These are phyloP conservation scores for Thielaviopsis ethacetica DNA, from an alignment of 2,329 filamentous ascomycete species.

Conservation along the genomic window DNA sequence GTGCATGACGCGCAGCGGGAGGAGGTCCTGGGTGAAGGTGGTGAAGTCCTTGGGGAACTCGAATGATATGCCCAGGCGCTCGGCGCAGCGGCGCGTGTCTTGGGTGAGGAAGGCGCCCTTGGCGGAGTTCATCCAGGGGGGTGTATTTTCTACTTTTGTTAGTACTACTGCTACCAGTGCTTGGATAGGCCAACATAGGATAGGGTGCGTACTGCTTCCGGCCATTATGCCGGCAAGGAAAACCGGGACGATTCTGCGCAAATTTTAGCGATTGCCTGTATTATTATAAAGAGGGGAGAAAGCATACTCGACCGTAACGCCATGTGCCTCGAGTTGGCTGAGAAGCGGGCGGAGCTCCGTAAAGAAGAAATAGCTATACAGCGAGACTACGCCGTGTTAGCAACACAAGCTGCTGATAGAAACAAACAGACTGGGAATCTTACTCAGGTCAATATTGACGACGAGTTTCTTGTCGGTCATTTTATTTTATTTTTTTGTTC, in stretches of 20 bases:
- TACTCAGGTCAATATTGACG: slow-evolving; percentile 4
- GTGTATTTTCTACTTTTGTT: slow-evolving; percentile 43
- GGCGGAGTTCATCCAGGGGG: slow-evolving; percentile 53
- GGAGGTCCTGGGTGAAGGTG: slow-evolving; percentile 24
- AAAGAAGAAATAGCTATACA: slow-evolving; percentile 41
- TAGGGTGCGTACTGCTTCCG: slow-evolving; percentile 28
- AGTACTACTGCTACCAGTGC: too few relatives aligned
- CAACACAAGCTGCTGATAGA: background rate
- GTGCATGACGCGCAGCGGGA: slow-evolving; percentile 49
- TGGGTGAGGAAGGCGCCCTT: slow-evolving; percentile 42
- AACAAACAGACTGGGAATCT: too few relatives aligned
- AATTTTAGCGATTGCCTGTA: background rate
- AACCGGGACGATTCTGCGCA: slow-evolving; percentile 48
- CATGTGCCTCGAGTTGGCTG: slow-evolving; percentile 36
- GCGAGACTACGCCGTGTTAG: slow-evolving; percentile 35
- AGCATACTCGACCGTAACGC: slow-evolving; percentile 49
- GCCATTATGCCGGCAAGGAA: slow-evolving; percentile 54
- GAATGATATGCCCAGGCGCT: slow-evolving; percentile 21
- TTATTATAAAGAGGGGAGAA: background rate
- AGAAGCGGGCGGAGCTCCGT: slow-evolving; percentile 41
- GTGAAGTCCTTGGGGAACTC: slow-evolving; percentile 28
- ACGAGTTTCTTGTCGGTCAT: slow-evolving; percentile 1
- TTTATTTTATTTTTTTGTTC: too few relatives aligned
- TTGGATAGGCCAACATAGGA: too few relatives aligned
- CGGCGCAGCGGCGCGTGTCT: slow-evolving; percentile 25